phyloP scores from a whole-genome alignment of 805 yeast genomes.

The Saccharomycopsis sp. region DNA sequence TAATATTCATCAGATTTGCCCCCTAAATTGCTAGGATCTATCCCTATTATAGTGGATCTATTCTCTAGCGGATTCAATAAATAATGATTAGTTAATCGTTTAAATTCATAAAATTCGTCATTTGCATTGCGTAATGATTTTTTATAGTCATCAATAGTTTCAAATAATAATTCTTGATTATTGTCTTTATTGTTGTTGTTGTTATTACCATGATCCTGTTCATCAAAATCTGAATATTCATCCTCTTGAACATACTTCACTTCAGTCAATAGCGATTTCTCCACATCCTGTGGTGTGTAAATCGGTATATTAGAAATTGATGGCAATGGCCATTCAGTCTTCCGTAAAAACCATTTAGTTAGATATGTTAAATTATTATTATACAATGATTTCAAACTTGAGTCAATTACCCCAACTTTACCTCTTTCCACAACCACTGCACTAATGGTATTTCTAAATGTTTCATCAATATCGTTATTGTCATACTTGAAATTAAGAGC shows the following conservation, averaged over 20 bases:
- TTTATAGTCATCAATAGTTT: constrained; percentile 10
- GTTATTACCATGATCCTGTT: constrained; percentile 27
- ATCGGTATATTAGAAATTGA: constrained; percentile 57
- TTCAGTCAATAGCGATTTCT: constrained; percentile 66
- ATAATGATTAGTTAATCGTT: constrained; percentile 60
- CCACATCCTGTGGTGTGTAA: constrained; percentile 70
- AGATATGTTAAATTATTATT: constrained; percentile 58
- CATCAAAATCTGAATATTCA: constrained; percentile 43
- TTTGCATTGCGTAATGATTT: constrained; percentile 23
- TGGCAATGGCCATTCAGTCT: constrained; percentile 66
- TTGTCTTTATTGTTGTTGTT: constrained; percentile 24
- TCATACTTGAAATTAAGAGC: constrained; percentile 39
- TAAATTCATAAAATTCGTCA: constrained; percentile 45
- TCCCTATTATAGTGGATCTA: constrained; percentile 26
- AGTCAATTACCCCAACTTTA: constrained; percentile 74
- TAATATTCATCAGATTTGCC: constrained; percentile 36
- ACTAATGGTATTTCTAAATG: constrained; percentile 63
- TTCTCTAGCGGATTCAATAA: constrained; percentile 49
- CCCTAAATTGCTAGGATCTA: constrained; percentile 30
- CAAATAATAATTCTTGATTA: constrained; percentile 21
- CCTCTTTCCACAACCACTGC: constrained; percentile 79
- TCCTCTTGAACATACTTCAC: constrained; percentile 47
- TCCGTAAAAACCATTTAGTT: constrained; percentile 47
- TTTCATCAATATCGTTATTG: constrained; percentile 27
- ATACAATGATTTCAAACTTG: constrained; percentile 71